A percentile compares a stretch with the other conserved stretches of the same genome.
phyloP scores from a whole-genome alignment of 2,329 filamentous ascomycete genomes.

The Westerdykella sp. region DNA sequence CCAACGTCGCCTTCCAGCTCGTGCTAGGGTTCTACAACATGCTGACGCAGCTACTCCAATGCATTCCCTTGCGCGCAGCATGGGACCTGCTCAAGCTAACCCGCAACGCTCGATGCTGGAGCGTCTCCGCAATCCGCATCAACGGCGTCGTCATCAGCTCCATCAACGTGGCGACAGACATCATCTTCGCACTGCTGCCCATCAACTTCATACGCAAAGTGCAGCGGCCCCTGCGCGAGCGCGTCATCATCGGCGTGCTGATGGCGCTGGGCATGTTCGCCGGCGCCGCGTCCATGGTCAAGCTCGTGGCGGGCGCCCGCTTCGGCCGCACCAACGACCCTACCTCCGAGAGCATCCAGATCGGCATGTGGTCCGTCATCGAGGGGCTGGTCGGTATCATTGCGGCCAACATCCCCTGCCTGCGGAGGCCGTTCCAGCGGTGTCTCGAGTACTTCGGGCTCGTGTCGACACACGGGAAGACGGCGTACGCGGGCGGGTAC shows the following conservation, averaged over 20 bases:
- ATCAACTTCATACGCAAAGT: conserved; percentile 18
- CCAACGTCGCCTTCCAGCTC: conserved; percentile 17
- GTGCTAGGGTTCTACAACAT: conserved; percentile 12
- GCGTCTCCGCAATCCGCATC: not conserved
- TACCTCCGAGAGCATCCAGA: conserved; percentile 10
- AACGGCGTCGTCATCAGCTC: conserved; percentile 13
- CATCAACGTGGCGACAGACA: conserved; percentile 11
- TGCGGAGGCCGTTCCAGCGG: conserved; percentile 1
- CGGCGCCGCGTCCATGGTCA: conserved; percentile 12
- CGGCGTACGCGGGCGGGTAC: conserved; percentile 4
- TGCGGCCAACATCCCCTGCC: conserved; percentile 16
- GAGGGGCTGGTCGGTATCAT: conserved; percentile 19
- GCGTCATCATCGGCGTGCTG: conserved; percentile 12
- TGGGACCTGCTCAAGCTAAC: conserved; percentile 10
- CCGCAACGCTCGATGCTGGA: conserved; percentile 9
- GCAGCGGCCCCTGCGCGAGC: conserved; percentile 13
- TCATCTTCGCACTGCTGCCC: conserved; percentile 12
- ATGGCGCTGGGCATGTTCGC: conserved; percentile 17
- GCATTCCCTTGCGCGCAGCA: conserved; percentile 12
- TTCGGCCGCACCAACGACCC: conserved; percentile 11
- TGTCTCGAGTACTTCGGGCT: not conserved
- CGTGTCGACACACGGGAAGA: conserved; percentile 1
- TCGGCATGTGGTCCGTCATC: conserved; percentile 18
- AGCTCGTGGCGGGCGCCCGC: not conserved
- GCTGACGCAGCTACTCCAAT: conserved; percentile 14